These are phyloP conservation scores for Neofusicoccum sp. DNA, from an alignment of 2,329 filamentous ascomycete genomes.

Conservation along the genomic window DNA sequence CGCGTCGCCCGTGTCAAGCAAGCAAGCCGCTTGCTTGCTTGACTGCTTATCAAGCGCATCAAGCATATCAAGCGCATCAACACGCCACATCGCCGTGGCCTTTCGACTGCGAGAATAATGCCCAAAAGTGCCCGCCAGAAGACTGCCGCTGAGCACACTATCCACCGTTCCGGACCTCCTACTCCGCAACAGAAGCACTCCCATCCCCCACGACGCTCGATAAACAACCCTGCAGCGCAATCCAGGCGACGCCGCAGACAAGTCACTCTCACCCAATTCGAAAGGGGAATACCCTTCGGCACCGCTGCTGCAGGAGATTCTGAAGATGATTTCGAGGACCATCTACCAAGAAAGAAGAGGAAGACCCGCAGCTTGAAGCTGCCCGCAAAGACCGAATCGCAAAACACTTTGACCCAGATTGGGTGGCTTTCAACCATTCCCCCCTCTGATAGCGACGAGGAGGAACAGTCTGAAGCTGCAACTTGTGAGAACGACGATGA, in stretches of 20 bases:
- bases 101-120: background rate
- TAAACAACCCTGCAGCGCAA: background rate
- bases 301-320: background rate
- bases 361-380: background rate
- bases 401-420: conserved; percentile 20
- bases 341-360: background rate
- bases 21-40: background rate
- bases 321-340: conserved; percentile 1
- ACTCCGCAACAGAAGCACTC: background rate
- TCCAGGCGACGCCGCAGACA: background rate
- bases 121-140: background rate
- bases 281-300: background rate
- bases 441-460: conserved; percentile 7
- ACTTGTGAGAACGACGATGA: background rate
- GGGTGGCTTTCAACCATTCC: conserved; percentile 1
- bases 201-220: background rate
- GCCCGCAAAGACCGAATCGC: conserved; percentile 8
- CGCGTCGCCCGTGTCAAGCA: background rate
- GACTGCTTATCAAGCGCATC: background rate
- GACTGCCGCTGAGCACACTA: background rate
- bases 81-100: background rate
- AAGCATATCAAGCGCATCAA: background rate
- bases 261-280: conserved; percentile 17
- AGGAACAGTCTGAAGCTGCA: background rate
- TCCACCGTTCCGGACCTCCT: background rate